Percentiles rank a stretch among this genome's conserved stretches.
phyloP scores from a whole-genome alignment of 2,329 filamentous ascomycete species.

The Neopestalotiopsis sp. region DNA sequence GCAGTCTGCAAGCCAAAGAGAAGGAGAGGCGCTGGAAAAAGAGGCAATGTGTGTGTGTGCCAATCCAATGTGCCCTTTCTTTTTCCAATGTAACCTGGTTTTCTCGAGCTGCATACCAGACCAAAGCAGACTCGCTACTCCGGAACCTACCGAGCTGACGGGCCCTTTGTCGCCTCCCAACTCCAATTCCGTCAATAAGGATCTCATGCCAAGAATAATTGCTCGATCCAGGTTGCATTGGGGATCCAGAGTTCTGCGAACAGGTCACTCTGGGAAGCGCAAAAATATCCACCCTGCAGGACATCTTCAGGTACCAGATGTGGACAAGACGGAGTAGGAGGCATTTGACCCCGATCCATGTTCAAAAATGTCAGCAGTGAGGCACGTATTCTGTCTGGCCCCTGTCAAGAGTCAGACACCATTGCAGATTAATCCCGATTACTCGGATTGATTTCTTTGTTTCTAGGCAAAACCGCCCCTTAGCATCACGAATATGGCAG shows the following conservation, averaged over 20 bases:
- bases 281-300: not conserved
- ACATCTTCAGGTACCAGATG: not conserved
- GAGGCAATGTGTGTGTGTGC: not conserved
- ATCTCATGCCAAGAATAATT: slow-evolving; percentile 3
- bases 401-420: not conserved
- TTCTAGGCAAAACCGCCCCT: not conserved
- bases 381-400: not conserved
- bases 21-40: not conserved
- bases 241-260: not conserved
- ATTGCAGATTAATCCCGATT: not conserved
- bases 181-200: slow-evolving; percentile 2
- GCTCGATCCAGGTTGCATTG: not conserved
- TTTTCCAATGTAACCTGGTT: not conserved
- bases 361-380: not conserved
- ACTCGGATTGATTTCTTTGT: not conserved
- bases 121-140: not conserved
- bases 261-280: not conserved
- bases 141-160: not conserved
- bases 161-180: not conserved
- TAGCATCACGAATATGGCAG: no score
- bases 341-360: not conserved
- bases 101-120: not conserved
- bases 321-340: not conserved
- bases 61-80: no score
- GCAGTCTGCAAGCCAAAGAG: not conserved